Evolutionary conservation across 768 basidiomycete species (phyloP).

Genomic region (Podaxis sp.): DNA sequence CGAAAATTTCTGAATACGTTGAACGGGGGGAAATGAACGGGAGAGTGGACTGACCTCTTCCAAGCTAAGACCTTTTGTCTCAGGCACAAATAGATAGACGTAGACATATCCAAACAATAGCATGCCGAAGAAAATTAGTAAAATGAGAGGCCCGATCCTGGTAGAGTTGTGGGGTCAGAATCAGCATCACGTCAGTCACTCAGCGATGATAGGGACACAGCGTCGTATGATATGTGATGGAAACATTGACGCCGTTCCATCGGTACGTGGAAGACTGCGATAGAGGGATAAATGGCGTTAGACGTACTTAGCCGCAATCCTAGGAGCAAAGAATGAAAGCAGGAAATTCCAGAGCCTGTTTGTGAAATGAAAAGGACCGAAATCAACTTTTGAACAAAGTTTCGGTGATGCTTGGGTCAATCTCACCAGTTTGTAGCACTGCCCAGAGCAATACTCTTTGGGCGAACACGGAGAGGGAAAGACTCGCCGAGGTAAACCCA

Average conservation of each 20-base stretch:
- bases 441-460: constrained; percentile 76
- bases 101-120: constrained; percentile 65
- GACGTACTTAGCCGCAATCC: constrained; percentile 51
- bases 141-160: constrained; percentile 70
- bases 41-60: constrained; percentile 48
- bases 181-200: background rate
- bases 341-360: constrained; percentile 64
- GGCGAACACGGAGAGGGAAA: constrained; percentile 76
- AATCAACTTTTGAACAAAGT: background rate
- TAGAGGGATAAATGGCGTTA: background rate
- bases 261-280: background rate
- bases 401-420: background rate
- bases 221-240: background rate
- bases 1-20: background rate
- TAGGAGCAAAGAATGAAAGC: constrained; percentile 66
- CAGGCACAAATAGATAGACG: constrained; percentile 74
- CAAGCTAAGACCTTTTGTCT: constrained; percentile 73
- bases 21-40: background rate
- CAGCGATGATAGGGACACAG: background rate
- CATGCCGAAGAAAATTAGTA: constrained; percentile 75
- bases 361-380: background rate
- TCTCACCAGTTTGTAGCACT: constrained; percentile 42
- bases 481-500: constrained; percentile 76
- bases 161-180: background rate
- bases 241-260: background rate